Evolutionary conservation across 257 asterid species (phyloP), one percentile per base, ranked within the genome.

Genomic region (Plantago major): DNA sequence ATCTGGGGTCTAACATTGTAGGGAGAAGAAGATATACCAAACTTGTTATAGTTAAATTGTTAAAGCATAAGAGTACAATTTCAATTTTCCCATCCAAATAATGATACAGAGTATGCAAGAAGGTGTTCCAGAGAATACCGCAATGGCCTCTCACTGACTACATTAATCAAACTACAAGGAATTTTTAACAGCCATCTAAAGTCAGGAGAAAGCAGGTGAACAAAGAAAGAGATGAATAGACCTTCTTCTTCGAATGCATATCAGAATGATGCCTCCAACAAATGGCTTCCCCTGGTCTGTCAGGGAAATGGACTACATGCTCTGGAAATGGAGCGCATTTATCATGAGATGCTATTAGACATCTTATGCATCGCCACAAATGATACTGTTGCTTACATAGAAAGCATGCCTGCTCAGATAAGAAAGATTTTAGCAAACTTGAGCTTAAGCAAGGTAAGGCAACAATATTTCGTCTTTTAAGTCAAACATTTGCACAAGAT

Each of bases 251-350:
- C 66, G 67, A 61, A 65, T 44, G 87, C 82, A 85, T 82, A 71
- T 91, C 90, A 48, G 76, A 44, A 22, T 76, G 68, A 80, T 91
- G 98, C 75, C 73, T 84, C 98, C 98, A 91, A 73, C 98, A 91
- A 71, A 91, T 77, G 51, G 73, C 87, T 79, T 80, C 86, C 46
- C 91, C 88, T 42, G 92, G 88, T 50, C 76, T 81, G 75, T 76
- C 76, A 70, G 73, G 81, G 49, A 82, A 54, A 65, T 66, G 72
- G 50, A 88, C 42, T 67, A 86, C 94, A 55, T 84, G 69, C 75
- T 88, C 93, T 4, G 85, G 85, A 72, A 88, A 91, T 69, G 98
- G 86, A 22, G 81, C 85, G 68, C 98, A 91, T 70, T 77, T 82
- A 44, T 73, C 79, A 74, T 91, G 98, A 16, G 79, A 81, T 67